Conservation (phyloP, 805 yeast species). For the Cyberlindnera galapagoensis region DNA sequence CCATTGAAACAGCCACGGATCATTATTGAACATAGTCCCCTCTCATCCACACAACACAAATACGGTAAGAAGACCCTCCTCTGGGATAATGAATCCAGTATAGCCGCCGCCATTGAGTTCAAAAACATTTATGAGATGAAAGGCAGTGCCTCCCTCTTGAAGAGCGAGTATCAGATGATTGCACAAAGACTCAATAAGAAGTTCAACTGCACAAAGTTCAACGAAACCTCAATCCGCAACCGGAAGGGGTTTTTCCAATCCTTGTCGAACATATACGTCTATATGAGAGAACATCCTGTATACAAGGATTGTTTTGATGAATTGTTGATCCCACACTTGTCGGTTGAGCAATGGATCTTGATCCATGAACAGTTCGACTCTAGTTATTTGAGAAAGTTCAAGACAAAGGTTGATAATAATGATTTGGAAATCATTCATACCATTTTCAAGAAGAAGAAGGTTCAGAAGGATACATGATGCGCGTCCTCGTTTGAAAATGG, state of each 20-base stretch:
- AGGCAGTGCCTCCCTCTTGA: constrained; percentile 13
- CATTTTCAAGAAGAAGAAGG: constrained; percentile 13
- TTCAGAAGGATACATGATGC: too few relatives aligned
- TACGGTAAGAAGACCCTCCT: too few relatives aligned
- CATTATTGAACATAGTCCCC: too few relatives aligned
- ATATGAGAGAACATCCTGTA: constrained; percentile 5
- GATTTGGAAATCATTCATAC: constrained; percentile 9
- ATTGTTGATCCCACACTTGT: constrained; percentile 4
- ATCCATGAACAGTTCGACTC: constrained; percentile 9
- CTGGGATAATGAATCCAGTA: constrained; percentile 14
- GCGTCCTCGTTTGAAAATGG: too few relatives aligned
- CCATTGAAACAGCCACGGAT: too few relatives aligned
- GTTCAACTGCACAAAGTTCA: constrained; percentile 7
- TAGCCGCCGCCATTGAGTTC: constrained; percentile 12
- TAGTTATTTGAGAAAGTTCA: constrained; percentile 12
- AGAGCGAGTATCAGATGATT: constrained; percentile 12
- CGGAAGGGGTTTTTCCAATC: constrained; percentile 15
- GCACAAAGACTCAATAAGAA: constrained; percentile 7
- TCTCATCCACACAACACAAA: too few relatives aligned
- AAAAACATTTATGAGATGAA: constrained; percentile 6
- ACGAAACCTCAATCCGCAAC: constrained; percentile 15
- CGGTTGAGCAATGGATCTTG: constrained; percentile 9
- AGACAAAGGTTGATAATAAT: constrained; percentile 10
- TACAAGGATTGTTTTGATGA: constrained; percentile 5
- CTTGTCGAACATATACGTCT: constrained; percentile 9